Conservation (phyloP, 1,284 basidiomycete species). For the Cryptococcus deneoformans region DNA sequence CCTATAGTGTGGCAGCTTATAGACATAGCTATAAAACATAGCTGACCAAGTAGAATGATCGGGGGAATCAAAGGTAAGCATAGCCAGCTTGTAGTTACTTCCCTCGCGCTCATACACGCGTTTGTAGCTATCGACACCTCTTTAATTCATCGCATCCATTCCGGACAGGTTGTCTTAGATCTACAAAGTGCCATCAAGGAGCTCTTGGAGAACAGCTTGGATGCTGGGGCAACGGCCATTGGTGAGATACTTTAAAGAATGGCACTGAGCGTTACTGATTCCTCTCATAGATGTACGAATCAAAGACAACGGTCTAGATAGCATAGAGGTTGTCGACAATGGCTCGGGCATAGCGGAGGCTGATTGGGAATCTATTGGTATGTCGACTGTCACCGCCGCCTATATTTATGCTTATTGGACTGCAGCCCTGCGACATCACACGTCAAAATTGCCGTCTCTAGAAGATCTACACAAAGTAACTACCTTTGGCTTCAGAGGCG, state of each 20-base stretch:
- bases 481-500: conserved; percentile 95
- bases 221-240: conserved; percentile 83
- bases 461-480: conserved; percentile 69
- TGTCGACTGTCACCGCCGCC: conserved; percentile 25
- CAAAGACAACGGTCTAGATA: conserved; percentile 81
- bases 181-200: conserved; percentile 94
- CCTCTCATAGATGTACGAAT: conserved; percentile 75
- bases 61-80: conserved; percentile 15
- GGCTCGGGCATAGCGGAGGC: conserved; percentile 76
- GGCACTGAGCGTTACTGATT: not conserved
- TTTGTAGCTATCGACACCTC: conserved; percentile 63
- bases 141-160: conserved; percentile 81
- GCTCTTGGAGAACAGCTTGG: conserved; percentile 92
- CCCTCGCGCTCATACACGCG: not conserved
- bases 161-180: conserved; percentile 93
- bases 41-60: conserved; percentile 2
- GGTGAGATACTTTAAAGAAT: conserved; percentile 55
- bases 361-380: conserved; percentile 78
- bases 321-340: conserved; percentile 89
- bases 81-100: not conserved
- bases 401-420: not conserved
- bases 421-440: conserved; percentile 84
- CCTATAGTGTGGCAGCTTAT: no score
- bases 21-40: no score
- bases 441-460: conserved; percentile 82